A percentile compares a stretch with the other conserved stretches of the same genome.
Evolutionary conservation across 345 rosid species (phyloP).

Genomic region (Theobroma cacao): DNA sequence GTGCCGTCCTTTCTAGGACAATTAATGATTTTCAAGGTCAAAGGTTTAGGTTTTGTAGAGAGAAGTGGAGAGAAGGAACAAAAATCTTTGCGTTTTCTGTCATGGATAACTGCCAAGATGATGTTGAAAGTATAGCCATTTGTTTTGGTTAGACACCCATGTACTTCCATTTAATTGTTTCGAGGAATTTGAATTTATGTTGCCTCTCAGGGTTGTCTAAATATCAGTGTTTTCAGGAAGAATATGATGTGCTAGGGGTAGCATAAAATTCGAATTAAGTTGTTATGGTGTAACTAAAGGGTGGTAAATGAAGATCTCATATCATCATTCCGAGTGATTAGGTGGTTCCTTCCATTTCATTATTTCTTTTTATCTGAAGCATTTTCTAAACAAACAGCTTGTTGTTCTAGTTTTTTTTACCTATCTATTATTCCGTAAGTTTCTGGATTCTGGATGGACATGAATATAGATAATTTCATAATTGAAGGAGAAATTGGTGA

Average conservation of each 20-base stretch:
- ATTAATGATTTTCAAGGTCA: not conserved
- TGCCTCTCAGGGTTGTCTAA: not conserved
- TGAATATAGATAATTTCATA: not conserved
- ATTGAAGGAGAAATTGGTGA: not conserved
- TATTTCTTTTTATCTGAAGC: not conserved
- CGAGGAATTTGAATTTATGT: not conserved
- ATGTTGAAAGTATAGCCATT: not conserved
- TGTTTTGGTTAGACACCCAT: not conserved
- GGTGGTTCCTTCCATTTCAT: not conserved
- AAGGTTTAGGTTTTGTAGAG: not conserved
- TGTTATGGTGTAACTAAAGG: not conserved
- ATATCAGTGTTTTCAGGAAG: not conserved
- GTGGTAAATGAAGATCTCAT: not conserved
- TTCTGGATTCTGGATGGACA: not conserved
- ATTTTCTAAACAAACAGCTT: not conserved
- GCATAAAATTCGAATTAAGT: not conserved
- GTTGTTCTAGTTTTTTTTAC: not conserved
- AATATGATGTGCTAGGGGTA: not conserved
- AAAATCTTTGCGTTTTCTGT: not conserved
- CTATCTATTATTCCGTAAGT: not conserved
- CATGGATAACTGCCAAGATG: not conserved
- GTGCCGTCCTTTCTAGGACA: not conserved
- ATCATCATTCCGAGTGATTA: not conserved
- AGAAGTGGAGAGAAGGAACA: not conserved
- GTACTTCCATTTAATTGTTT: not conserved